Conservation (phyloP, 1,139 yeast species). For the Waltiozyma solani region DNA sequence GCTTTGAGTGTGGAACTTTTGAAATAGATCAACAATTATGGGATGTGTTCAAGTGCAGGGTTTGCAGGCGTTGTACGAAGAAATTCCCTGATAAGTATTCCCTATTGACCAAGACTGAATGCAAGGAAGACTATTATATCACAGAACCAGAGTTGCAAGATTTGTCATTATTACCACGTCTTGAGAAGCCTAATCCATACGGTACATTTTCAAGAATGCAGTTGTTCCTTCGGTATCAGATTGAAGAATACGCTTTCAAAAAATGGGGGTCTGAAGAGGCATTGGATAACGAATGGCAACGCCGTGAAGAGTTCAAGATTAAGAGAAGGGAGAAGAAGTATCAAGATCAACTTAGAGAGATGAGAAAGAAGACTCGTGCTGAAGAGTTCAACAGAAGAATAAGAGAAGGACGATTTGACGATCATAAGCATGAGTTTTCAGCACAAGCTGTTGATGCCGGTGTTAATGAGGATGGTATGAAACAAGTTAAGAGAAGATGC, state of each 20-base stretch:
- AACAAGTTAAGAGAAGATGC: slow-evolving; percentile 52
- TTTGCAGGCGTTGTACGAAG: slow-evolving; percentile 71
- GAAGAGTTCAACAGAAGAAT: slow-evolving; percentile 74
- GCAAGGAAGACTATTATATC: slow-evolving; percentile 80
- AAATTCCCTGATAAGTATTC: slow-evolving; percentile 81
- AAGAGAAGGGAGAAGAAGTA: slow-evolving; percentile 73
- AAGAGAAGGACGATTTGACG: slow-evolving; percentile 36
- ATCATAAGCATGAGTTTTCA: slow-evolving; percentile 78
- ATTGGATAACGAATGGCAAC: slow-evolving; percentile 85
- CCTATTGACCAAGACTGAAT: slow-evolving; percentile 87
- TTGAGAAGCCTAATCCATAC: slow-evolving; percentile 93
- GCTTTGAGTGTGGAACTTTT: slow-evolving; percentile 67
- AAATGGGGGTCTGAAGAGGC: slow-evolving; percentile 94
- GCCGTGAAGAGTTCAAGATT: slow-evolving; percentile 63
- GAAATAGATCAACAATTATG: slow-evolving; percentile 71
- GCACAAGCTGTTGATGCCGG: slow-evolving; percentile 35
- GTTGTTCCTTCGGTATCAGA: slow-evolving; percentile 77
- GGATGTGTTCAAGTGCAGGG: slow-evolving; percentile 60
- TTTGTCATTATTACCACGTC: slow-evolving; percentile 50
- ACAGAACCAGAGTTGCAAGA: slow-evolving; percentile 92
- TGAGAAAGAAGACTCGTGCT: slow-evolving; percentile 88
- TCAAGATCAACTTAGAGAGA: slow-evolving; percentile 63
- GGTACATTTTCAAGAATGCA: slow-evolving; percentile 87
- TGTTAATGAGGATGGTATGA: slow-evolving; percentile 32
- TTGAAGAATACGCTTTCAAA: slow-evolving; percentile 83